Evolutionary conservation across 2,329 filamentous ascomycete species (phyloP).

Genomic region (Aspergillus sojae): DNA sequence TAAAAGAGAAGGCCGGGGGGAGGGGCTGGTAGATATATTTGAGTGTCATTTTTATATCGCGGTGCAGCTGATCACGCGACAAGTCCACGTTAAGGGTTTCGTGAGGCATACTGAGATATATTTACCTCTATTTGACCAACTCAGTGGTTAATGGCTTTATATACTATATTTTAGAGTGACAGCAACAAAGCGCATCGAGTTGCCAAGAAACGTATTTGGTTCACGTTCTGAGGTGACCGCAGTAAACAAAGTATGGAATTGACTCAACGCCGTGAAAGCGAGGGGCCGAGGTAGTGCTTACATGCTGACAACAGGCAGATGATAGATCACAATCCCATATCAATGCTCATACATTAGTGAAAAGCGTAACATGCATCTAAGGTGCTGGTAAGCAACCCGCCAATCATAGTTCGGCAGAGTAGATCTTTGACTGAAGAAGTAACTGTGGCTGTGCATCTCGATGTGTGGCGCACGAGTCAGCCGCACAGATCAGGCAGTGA

Average conservation of each 20-base stretch:
- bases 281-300: not conserved
- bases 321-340: not conserved
- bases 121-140: too few species aligned
- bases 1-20: too few species aligned
- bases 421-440: not conserved
- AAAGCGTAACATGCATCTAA: not conserved
- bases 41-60: too few species aligned
- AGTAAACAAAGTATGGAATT: not conserved
- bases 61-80: too few species aligned
- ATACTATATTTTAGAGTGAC: not conserved
- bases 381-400: not conserved
- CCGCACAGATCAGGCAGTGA: constrained; percentile 4
- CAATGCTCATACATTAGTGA: not conserved
- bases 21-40: too few species aligned
- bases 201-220: not conserved
- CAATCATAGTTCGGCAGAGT: not conserved
- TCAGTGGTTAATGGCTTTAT: too few species aligned
- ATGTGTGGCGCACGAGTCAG: not conserved
- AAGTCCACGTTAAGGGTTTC: too few species aligned
- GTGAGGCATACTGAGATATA: too few species aligned
- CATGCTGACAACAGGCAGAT: not conserved
- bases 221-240: not conserved
- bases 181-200: not conserved
- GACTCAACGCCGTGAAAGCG: not conserved
- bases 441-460: constrained; percentile 2